These are phyloP conservation scores for Penicillium sumatraense DNA, from an alignment of 2,329 filamentous ascomycete genomes.

Conservation along the genomic window DNA sequence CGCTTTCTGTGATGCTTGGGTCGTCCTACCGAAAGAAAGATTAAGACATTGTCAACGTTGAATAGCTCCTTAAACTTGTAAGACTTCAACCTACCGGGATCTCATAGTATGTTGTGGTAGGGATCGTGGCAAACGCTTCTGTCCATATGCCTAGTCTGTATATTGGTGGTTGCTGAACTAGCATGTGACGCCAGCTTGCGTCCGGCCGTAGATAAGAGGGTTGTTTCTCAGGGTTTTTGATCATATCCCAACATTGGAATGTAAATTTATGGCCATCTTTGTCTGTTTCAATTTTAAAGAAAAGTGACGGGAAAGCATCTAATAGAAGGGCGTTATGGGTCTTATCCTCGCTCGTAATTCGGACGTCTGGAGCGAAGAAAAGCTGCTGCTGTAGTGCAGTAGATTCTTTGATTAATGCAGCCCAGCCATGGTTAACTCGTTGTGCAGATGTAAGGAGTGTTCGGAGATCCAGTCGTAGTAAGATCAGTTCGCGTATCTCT, in stretches of 20 bases:
- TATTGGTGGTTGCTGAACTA: neutral
- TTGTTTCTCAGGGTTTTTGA: neutral
- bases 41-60: neutral
- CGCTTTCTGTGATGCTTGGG: neutral
- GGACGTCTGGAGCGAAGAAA: neutral
- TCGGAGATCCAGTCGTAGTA: neutral
- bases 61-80: neutral
- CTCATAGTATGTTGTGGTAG: neutral
- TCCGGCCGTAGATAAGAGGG: neutral
- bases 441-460: neutral
- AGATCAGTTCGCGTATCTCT: neutral
- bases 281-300: neutral
- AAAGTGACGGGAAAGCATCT: neutral
- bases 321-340: neutral
- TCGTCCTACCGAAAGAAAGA: neutral
- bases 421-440: neutral
- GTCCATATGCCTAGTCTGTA: neutral
- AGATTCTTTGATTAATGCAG: neutral
- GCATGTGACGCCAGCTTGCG: neutral
- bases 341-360: neutral
- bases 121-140: neutral
- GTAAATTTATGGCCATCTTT: neutral
- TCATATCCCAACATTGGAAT: neutral
- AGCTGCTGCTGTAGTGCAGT: neutral
- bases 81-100: neutral